Conservation (phyloP, 202 grass and related monocot species). For the Musa balbisiana region DNA sequence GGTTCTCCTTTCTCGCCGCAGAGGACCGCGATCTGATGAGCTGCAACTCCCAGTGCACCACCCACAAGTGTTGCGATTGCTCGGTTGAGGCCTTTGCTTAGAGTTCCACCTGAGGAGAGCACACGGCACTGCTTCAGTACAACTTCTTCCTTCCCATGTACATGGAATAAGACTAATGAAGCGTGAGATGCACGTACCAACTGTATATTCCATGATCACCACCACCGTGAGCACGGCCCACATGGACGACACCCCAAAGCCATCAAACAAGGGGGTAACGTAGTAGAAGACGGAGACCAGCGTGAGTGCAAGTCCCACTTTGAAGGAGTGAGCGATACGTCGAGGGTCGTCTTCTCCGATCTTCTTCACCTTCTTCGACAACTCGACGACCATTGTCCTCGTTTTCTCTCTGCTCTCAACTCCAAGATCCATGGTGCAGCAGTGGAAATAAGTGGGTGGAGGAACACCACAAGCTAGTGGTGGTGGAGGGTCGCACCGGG, state of each 20-base stretch:
- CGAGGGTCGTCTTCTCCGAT: conserved; percentile 55
- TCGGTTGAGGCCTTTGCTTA: conserved; percentile 73
- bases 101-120: conserved; percentile 50
- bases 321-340: conserved; percentile 60
- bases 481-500: too few relatives aligned
- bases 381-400: not conserved
- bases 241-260: conserved; percentile 56
- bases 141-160: not conserved
- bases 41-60: conserved; percentile 62
- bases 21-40: conserved; percentile 56
- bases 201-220: conserved; percentile 98
- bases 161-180: not conserved
- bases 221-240: conserved; percentile 92
- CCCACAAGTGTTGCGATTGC: conserved; percentile 60
- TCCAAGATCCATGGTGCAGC: not conserved
- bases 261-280: conserved; percentile 54
- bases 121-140: too few relatives aligned
- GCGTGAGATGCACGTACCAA: conserved; percentile 31
- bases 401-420: not conserved
- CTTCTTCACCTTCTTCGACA: conserved; percentile 38
- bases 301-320: conserved; percentile 83
- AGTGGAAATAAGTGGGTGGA: too few relatives aligned
- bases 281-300: conserved; percentile 76
- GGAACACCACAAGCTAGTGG: too few relatives aligned
- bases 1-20: conserved; percentile 64